Evolutionary conservation across 495 filamentous ascomycete genomes (phyloP), one percentile per base, ranked within the genome.

Genomic region (Tuber umbilicatum): DNA sequence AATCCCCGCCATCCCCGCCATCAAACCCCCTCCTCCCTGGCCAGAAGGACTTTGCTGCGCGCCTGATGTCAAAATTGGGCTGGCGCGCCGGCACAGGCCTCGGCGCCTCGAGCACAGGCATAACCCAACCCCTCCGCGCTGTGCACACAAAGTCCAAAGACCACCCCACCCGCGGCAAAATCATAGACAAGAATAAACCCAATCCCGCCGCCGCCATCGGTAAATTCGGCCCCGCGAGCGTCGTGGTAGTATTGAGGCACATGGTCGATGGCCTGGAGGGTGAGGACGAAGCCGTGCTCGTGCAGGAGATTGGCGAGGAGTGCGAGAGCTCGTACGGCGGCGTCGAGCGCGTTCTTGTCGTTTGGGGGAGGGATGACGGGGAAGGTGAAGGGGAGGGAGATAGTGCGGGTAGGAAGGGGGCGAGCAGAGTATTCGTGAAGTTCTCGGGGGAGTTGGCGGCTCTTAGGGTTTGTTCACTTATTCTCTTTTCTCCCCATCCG

Each of bases 261-360:
- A 97, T 97, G 93, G 84, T 97, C 3, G 89, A 94, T 74, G 92
- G 90, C 5, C 90, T 97, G 86, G 87, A 91, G 77, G 81, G 80
- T 0, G 85, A 90, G 1, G 84, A 94, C 43, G 86, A 88, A 70
- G 85, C 84, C 1, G 96, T 97, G 84, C 82, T 99, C 77, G 88
- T 93, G 79, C 94, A 97, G 84, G 93, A 97, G 84, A 97, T 99
- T 82, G 95, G 95, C 31, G 92, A 97, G 74, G 93, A 95, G 83
- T 97, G 94, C 83, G 88, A 89, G 60, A 88, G 92, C 69, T 92
- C 94, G 87, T 99, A 97, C 83, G 95, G 95, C 16, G 86, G 87
- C 37, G 93, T 99, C 2, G 93, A 97, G 84, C 85, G 93, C 77
- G 87, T 99, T 27, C 90, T 89, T 78, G 90, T 97, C 55, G 86